Evolutionary conservation across 768 basidiomycete genomes (phyloP), one percentile per base, ranked within the genome.

Genomic region (Mycena filopes): DNA sequence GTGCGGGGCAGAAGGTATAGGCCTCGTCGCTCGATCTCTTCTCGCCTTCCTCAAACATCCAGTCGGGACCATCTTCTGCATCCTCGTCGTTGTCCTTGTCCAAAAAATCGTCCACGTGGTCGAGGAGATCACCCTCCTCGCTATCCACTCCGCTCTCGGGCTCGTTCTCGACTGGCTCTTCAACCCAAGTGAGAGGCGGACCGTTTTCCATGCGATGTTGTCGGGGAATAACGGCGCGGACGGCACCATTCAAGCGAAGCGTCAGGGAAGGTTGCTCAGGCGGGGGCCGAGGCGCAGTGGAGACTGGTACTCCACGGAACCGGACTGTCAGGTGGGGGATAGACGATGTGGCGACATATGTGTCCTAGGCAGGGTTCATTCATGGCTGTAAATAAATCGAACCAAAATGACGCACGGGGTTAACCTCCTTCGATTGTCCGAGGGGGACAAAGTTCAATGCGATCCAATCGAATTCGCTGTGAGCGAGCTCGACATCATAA

Each of bases 1-100:
- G 56, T 0, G 72, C 66, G 0, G 78, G 78, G 55, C 77, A 78
- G 51, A 79, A 79, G 5, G 65, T 50, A 53, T 76, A 76, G 11
- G 55, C 20, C 4, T 66, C 56, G 43, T 75, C 66, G 12, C 49
- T 42, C 18, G 70, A 45, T 4, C 57, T n/a, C 4, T 23, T 58
- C 60, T 77, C 75, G 16, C 67, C 73, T 3, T 68, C 70, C 25
- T 77, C 76, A 56, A 76, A 76, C 43, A 68, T 56, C 71, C 70
- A 76, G 43, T 78, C 73, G 2, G 74, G 73, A 13, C 62, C 74
- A 26, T 61, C 59, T 16, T 33, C 42, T 7, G 40, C 36, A 9
- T 61, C 49, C 4, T 36, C 49, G 26, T 61, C 38, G 12, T 61
- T 38, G 4, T 25, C 18, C 26, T 29, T 36, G 5, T 51, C 41